These are phyloP conservation scores for Conidiobolus incongruus DNA, from an alignment of 371 early-diverging fungal genomes.

Conservation along the genomic window DNA sequence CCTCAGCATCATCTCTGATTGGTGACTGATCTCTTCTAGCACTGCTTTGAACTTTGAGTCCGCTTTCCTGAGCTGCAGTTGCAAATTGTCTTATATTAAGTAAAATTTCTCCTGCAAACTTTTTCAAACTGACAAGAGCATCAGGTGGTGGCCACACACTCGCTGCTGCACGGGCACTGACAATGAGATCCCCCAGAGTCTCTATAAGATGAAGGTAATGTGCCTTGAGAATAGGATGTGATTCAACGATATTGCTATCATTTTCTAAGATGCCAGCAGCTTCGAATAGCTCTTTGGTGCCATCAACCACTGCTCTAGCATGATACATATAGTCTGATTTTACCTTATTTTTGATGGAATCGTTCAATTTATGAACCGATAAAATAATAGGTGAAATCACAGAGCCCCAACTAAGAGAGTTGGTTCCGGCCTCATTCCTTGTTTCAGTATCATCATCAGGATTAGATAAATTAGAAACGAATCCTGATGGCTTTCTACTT, in stretches of 20 bases:
- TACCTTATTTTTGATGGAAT: slow-evolving; percentile 26
- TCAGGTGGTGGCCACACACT: slow-evolving; percentile 63
- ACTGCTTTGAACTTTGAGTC: slow-evolving; percentile 30
- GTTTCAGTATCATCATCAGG: slow-evolving; percentile 1
- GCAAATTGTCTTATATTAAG: slow-evolving; percentile 53
- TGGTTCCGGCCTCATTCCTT: slow-evolving; percentile 6
- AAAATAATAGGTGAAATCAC: slow-evolving; percentile 35
- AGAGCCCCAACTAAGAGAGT: slow-evolving; percentile 32
- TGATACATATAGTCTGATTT: slow-evolving; percentile 30
- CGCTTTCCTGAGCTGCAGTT: slow-evolving; percentile 40
- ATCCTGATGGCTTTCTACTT: slow-evolving; percentile 8
- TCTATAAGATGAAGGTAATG: slow-evolving; percentile 64
- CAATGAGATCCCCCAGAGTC: slow-evolving; percentile 51
- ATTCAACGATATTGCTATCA: slow-evolving; percentile 31
- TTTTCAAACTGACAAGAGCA: slow-evolving; percentile 30
- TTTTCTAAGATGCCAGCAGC: slow-evolving; percentile 50
- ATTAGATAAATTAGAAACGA: slow-evolving; percentile 7
- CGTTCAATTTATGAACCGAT: slow-evolving; percentile 33
- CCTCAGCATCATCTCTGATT: background rate
- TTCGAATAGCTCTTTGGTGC: slow-evolving; percentile 62
- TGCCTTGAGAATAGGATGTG: slow-evolving; percentile 32
- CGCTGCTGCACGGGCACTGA: slow-evolving; percentile 60
- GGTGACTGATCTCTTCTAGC: slow-evolving; percentile 17
- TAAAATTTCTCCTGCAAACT: slow-evolving; percentile 36
- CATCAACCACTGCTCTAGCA: slow-evolving; percentile 33